Conservation (phyloP, 495 filamentous ascomycete species). For the Podospora conica region DNA sequence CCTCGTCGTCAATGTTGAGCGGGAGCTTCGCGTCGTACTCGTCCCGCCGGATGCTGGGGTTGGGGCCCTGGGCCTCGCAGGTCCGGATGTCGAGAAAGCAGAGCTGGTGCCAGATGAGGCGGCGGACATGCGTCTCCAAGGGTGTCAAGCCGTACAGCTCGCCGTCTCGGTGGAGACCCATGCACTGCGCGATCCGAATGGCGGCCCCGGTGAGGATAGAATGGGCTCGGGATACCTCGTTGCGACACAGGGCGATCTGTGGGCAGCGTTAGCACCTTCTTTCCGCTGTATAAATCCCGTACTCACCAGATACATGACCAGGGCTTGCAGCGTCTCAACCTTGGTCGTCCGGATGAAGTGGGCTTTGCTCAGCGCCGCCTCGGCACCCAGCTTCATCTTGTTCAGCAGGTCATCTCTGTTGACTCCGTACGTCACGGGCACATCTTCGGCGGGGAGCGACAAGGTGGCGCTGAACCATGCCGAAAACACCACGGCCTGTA, state of each 20-base stretch:
- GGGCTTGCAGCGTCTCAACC: slow-evolving; percentile 64
- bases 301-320: slow-evolving; percentile 65
- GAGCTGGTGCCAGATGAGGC: slow-evolving; percentile 70
- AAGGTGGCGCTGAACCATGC: slow-evolving; percentile 62
- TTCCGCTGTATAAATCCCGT: neutral
- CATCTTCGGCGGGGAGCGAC: slow-evolving; percentile 51
- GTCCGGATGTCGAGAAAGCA: slow-evolving; percentile 71
- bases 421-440: slow-evolving; percentile 44
- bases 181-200: slow-evolving; percentile 67
- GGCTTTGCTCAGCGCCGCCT: slow-evolving; percentile 57
- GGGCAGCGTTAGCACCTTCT: slow-evolving; percentile 12
- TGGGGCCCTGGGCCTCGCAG: slow-evolving; percentile 69
- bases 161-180: slow-evolving; percentile 71
- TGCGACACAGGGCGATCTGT: slow-evolving; percentile 63
- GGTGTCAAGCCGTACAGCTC: slow-evolving; percentile 54
- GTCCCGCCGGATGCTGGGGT: slow-evolving; percentile 57
- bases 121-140: slow-evolving; percentile 65
- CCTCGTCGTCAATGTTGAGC: slow-evolving; percentile 58
- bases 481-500: slow-evolving; percentile 61
- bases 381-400: slow-evolving; percentile 56
- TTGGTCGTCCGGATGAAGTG: slow-evolving; percentile 65
- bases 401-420: slow-evolving; percentile 48
- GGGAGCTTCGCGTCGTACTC: slow-evolving; percentile 66
- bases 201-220: slow-evolving; percentile 63
- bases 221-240: slow-evolving; percentile 63